These are phyloP conservation scores for Sonneratia alba DNA, from an alignment of 345 rosid genomes.

Conservation along the genomic window DNA sequence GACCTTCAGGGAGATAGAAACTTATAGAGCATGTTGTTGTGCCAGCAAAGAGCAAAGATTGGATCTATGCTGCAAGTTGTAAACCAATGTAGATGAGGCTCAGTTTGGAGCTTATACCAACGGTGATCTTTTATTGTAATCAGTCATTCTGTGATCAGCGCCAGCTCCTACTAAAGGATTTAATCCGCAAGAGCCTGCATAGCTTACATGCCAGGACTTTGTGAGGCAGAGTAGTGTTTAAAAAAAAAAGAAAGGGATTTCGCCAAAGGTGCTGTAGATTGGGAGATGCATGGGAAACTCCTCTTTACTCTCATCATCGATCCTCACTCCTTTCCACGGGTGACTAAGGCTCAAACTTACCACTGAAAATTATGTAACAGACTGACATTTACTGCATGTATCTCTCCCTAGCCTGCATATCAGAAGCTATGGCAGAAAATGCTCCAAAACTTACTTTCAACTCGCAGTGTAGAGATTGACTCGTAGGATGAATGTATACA, in stretches of 20 bases:
- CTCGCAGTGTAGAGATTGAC: too few species aligned
- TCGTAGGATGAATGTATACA: not conserved
- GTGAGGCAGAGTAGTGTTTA: conserved; percentile 56
- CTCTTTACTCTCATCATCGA: conserved; percentile 26
- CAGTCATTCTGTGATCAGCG: conserved; percentile 54
- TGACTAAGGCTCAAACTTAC: not conserved
- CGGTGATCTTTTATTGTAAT: conserved; percentile 75
- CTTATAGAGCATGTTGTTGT: not conserved
- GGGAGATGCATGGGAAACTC: conserved; percentile 17
- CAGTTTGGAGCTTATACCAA: conserved; percentile 35
- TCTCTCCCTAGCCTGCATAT: conserved; percentile 74
- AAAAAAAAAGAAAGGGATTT: conserved; percentile 44
- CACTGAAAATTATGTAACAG: not conserved
- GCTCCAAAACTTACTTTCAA: not conserved
- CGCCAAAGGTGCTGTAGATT: conserved; percentile 49
- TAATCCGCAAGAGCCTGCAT: conserved; percentile 56
- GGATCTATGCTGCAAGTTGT: not conserved
- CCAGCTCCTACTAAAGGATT: conserved; percentile 58
- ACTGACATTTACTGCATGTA: conserved; percentile 76
- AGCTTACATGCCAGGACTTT: conserved; percentile 47
- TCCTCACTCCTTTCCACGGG: conserved; percentile 51
- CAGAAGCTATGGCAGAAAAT: conserved; percentile 1
- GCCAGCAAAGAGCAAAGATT: too few species aligned
- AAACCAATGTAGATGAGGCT: not conserved
- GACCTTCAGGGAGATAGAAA: not conserved